A percentile compares a stretch with the other conserved stretches of the same genome.
phyloP scores from a whole-genome alignment of 2,329 filamentous ascomycete genomes.

The Pseudohalonectria lignicola region DNA sequence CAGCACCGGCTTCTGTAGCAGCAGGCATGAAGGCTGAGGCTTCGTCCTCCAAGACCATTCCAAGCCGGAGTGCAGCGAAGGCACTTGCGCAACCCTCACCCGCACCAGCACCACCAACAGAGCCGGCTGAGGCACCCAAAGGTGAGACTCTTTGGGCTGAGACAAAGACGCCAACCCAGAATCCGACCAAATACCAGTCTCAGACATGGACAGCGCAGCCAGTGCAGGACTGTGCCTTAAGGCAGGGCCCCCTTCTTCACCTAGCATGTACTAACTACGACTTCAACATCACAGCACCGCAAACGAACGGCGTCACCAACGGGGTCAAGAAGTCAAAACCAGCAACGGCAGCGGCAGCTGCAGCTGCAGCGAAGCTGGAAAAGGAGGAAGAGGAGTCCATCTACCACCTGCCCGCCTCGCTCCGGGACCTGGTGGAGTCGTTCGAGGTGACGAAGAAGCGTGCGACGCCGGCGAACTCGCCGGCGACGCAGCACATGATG shows the following conservation, averaged over 20 bases:
- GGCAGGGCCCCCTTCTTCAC: no score
- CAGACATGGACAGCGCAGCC: no score
- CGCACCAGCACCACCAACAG: constrained; percentile 21
- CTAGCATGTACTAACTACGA: no score
- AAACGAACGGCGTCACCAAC: constrained; percentile 41
- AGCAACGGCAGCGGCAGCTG: constrained; percentile 7
- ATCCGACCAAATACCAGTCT: no score
- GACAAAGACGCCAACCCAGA: no score
- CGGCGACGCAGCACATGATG: constrained; percentile 63
- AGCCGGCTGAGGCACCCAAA: constrained; percentile 28
- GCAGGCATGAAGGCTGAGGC: constrained; percentile 18
- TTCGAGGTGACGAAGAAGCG: constrained; percentile 76
- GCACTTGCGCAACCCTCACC: no score
- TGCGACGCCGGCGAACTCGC: constrained; percentile 47
- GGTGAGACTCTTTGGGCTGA: no score
- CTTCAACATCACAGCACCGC: no score
- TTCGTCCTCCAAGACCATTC: constrained; percentile 21
- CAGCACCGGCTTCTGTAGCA: constrained; percentile 15
- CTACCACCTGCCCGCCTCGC: constrained; percentile 79
- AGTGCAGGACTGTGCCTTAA: no score
- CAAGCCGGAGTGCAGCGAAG: constrained; percentile 31
- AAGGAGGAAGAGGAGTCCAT: constrained; percentile 63
- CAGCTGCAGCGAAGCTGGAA: constrained; percentile 14
- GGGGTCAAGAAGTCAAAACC: constrained; percentile 26
- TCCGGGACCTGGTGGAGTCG: constrained; percentile 84